These are phyloP conservation scores for Heliocybe sulcata DNA, from an alignment of 1,284 basidiomycete genomes.

Conservation along the genomic window DNA sequence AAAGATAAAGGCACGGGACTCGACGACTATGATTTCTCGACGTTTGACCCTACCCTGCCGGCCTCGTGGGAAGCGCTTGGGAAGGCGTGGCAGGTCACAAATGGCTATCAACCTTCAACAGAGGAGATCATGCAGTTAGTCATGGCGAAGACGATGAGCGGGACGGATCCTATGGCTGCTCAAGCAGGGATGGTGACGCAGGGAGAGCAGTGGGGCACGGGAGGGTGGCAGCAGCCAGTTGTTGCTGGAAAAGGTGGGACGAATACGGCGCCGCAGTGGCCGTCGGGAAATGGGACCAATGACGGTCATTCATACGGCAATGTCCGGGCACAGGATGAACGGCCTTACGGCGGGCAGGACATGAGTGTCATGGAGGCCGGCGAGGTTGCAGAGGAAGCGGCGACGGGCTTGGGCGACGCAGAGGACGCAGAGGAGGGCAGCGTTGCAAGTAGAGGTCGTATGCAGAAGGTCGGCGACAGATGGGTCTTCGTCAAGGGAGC, in stretches of 20 bases:
- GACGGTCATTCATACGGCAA: constrained; percentile 27
- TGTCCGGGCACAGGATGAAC: constrained; percentile 36
- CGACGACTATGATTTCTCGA: constrained; percentile 56
- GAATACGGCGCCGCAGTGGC: constrained; percentile 8
- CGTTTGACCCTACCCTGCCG: constrained; percentile 65
- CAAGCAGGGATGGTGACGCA: constrained; percentile 11
- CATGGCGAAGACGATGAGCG: constrained; percentile 27
- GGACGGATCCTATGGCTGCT: constrained; percentile 8
- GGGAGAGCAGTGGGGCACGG: constrained; percentile 11
- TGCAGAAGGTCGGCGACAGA: constrained; percentile 65
- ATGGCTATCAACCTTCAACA: constrained; percentile 59
- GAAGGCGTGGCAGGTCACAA: constrained; percentile 61
- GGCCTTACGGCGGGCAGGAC: constrained; percentile 41
- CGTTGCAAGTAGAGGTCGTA: constrained; percentile 38
- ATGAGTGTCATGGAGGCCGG: constrained; percentile 7
- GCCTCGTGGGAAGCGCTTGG: constrained; percentile 70
- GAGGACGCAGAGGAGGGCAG: constrained; percentile 4
- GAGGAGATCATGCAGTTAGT: constrained; percentile 70
- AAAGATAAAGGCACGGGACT: constrained; percentile 40
- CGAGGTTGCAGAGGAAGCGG: constrained; percentile 5
- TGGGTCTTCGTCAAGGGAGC: constrained; percentile 53
- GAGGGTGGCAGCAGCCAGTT: constrained; percentile 7
- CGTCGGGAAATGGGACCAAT: constrained; percentile 14
- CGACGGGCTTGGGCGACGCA: background rate
- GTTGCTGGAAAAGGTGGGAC: constrained; percentile 18